These are phyloP conservation scores for Podaxis sp. DNA, from an alignment of 768 basidiomycete species.

Conservation along the genomic window DNA sequence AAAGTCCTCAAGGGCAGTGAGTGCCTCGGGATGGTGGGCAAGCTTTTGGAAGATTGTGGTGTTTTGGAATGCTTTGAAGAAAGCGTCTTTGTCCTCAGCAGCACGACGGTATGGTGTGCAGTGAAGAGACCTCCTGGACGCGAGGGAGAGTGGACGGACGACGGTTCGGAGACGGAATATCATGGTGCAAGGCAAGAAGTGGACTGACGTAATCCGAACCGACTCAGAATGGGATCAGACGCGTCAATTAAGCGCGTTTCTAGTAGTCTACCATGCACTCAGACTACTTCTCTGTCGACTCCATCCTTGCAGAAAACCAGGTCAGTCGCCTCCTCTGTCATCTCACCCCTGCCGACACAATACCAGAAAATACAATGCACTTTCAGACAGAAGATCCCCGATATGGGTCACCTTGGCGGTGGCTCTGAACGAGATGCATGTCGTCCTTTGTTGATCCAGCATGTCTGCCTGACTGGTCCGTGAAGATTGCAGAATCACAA, in stretches of 20 bases:
- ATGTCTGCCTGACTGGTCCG: neutral
- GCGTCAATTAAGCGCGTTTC: neutral
- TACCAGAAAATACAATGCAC: constrained; percentile 88
- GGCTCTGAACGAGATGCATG: constrained; percentile 81
- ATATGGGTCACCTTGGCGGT: constrained; percentile 88
- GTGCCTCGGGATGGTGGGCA: constrained; percentile 45
- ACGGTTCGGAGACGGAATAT: constrained; percentile 5
- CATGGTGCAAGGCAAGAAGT: constrained; percentile 7
- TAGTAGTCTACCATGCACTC: constrained; percentile 59
- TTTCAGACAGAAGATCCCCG: constrained; percentile 81
- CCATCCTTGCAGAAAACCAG: constrained; percentile 91
- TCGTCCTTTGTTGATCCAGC: constrained; percentile 13
- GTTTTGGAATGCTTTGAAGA: constrained; percentile 30
- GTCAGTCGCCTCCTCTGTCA: constrained; percentile 30
- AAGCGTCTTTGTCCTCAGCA: constrained; percentile 9
- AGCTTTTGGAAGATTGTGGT: constrained; percentile 48
- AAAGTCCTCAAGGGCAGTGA: constrained; percentile 47
- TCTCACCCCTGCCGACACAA: neutral
- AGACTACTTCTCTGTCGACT: constrained; percentile 90
- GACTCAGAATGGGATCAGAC: neutral
- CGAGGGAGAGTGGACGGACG: constrained; percentile 7
- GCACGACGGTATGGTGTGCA: constrained; percentile 12
- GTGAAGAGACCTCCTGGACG: constrained; percentile 14
- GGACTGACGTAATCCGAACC: constrained; percentile 16
- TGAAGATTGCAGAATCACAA: constrained; percentile 70